These are phyloP conservation scores for Vitis hybrid DNA, from an alignment of 177 flowering plant genomes.

Conservation along the genomic window DNA sequence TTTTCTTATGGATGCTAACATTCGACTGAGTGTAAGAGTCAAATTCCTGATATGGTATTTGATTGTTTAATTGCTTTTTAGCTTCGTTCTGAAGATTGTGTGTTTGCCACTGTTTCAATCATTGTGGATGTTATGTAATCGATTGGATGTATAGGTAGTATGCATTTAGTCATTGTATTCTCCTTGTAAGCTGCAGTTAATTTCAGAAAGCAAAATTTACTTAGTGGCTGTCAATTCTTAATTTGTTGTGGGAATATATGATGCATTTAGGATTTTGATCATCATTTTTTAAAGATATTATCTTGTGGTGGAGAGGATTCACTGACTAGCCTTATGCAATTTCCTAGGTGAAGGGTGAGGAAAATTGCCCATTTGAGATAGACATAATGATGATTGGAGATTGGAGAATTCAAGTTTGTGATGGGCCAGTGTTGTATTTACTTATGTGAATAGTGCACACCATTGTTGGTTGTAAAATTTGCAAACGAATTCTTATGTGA, in stretches of 20 bases:
- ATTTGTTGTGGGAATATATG: not conserved
- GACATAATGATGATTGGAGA: too few species aligned
- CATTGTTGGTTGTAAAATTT: too few species aligned
- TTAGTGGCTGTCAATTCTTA: not conserved
- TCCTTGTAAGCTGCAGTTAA: not conserved
- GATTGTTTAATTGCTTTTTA: not conserved
- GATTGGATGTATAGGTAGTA: not conserved
- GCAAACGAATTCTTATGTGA: too few species aligned
- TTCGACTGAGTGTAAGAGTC: constrained; percentile 71
- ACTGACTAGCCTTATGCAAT: not conserved
- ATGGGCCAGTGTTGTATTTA: too few species aligned
- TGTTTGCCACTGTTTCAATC: not conserved
- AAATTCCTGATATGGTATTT: too few species aligned
- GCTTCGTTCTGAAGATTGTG: not conserved
- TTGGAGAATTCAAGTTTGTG: too few species aligned
- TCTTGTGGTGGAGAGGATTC: too few species aligned
- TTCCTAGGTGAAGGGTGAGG: not conserved
- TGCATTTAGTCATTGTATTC: not conserved
- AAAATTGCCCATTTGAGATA: not conserved
- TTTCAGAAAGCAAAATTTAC: not conserved
- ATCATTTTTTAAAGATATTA: too few species aligned
- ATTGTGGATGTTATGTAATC: not conserved
- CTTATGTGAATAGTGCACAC: too few species aligned
- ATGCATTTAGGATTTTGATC: not conserved
- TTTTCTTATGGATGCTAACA: constrained; percentile 89